A percentile compares a stretch with the other conserved stretches of the same genome.
Evolutionary conservation across 2,329 filamentous ascomycete species (phyloP).

Genomic region (Neofusicoccum laricinum): DNA sequence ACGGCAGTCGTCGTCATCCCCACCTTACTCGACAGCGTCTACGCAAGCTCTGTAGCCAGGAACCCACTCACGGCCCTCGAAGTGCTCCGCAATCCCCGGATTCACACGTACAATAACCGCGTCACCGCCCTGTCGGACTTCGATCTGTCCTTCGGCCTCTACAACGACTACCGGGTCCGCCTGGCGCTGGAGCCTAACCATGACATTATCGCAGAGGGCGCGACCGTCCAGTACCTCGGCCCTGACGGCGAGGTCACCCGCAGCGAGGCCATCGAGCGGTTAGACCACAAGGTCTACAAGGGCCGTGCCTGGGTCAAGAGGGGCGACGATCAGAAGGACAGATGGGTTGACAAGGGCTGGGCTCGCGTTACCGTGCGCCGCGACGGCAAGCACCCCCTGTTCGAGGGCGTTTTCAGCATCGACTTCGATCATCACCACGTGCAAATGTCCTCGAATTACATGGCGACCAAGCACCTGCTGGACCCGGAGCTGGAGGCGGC

Average conservation of each 20-base stretch:
- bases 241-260: conserved; percentile 65
- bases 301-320: conserved; percentile 69
- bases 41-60: conserved; percentile 45
- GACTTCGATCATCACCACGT: conserved; percentile 83
- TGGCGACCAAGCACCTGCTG: conserved; percentile 64
- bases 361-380: conserved; percentile 73
- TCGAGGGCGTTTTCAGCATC: conserved; percentile 85
- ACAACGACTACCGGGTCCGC: conserved; percentile 62
- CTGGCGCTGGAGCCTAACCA: conserved; percentile 85
- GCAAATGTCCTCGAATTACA: conserved; percentile 71
- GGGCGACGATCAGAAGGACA: conserved; percentile 49
- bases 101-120: conserved; percentile 75
- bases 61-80: conserved; percentile 75
- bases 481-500: conserved; percentile 65
- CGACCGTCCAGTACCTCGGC: conserved; percentile 69
- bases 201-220: conserved; percentile 77
- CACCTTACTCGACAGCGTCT: conserved; percentile 18
- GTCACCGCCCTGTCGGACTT: conserved; percentile 80
- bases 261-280: conserved; percentile 68
- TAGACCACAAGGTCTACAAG: conserved; percentile 78
- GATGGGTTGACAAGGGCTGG: conserved; percentile 83
- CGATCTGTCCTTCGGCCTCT: conserved; percentile 75
- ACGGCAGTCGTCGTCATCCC: conserved; percentile 25
- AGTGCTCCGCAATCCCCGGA: conserved; percentile 68
- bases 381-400: conserved; percentile 76